Conservation (phyloP, 805 yeast genomes). For the Cyberlindnera nakhonratchasimensis region DNA sequence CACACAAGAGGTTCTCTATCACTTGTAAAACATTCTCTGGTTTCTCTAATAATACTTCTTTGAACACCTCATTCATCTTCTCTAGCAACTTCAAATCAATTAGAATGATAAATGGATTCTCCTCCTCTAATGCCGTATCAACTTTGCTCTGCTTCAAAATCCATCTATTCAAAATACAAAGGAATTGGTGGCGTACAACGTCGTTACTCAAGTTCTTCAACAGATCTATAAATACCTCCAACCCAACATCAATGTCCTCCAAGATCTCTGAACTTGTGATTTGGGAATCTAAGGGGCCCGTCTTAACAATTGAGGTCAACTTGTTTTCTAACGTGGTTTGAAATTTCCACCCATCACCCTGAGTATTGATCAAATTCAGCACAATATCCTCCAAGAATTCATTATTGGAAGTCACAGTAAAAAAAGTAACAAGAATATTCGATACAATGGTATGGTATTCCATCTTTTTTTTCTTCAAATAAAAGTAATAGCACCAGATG, state of each 20-base stretch:
- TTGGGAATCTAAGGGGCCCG: constrained; percentile 2
- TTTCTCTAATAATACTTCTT: constrained; percentile 40
- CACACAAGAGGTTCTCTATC: constrained; percentile 39
- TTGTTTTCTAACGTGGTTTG: constrained; percentile 34
- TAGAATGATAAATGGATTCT: constrained; percentile 51
- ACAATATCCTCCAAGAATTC: constrained; percentile 27
- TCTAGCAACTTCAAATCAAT: constrained; percentile 66
- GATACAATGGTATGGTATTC: constrained; percentile 31
- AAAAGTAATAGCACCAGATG: constrained; percentile 37
- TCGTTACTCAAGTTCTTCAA: constrained; percentile 48
- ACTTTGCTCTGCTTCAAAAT: constrained; percentile 29
- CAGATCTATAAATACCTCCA: constrained; percentile 41
- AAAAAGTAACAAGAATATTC: constrained; percentile 33
- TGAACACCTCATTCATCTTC: constrained; percentile 52
- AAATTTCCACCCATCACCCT: constrained; percentile 36
- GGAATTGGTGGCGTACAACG: constrained; percentile 44
- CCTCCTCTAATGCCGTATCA: constrained; percentile 19
- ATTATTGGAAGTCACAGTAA: constrained; percentile 29
- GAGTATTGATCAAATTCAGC: constrained; percentile 30
- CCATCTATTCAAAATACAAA: constrained; percentile 59
- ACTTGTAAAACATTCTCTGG: constrained; percentile 56
- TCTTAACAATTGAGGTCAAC: constrained; percentile 32
- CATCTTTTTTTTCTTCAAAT: constrained; percentile 29
- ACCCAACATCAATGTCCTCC: constrained; percentile 40
- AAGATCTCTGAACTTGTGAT: constrained; percentile 33